Evolutionary conservation across 306 rosid genomes (phyloP), one percentile per base, ranked within the genome.

Genomic region (Chamaecrista fasciculata): DNA sequence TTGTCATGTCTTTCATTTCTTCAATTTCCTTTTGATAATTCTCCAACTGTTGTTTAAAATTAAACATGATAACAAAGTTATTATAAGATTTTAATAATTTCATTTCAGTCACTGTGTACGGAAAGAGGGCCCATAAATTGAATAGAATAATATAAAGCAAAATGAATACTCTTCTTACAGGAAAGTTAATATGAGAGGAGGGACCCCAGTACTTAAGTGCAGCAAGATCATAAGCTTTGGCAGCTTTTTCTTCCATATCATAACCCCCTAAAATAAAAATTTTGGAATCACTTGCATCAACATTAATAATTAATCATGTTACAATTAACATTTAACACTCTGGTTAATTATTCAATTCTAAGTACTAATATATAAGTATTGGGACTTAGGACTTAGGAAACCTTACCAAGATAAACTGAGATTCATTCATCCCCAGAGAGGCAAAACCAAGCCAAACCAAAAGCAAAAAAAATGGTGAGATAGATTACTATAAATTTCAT

Each of bases 181-280:
- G 89, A 82, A 87, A 89, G 80, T 92, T 92, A 67, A 89, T 85
- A 71, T 92, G 96, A 76, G 96, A 89, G 78, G 96, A 87, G 80
- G 96, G 91, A 55, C n/a, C n/a, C n/a, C n/a, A n/a, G n/a, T n/a
- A n/a, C n/a, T n/a, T n/a, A n/a, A n/a, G n/a, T n/a, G n/a, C 96
- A 8, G 97, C 97, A 58, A 82, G 89, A 85, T 92, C 97, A 79
- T 92, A 89, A 70, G 97, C 91, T 80, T 92, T 87, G 19, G 96
- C 96, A 69, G 96, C 97, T 82, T 92, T 92, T 69, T 87, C 92
- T 74, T 92, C 97, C 97, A 87, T 84, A 80, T 92, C 97, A 86
- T 92, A 89, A 64, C 97, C 97, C 66, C 97, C 97, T 92, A 76
- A 70, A 85, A 79, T 71, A 42, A 69, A 65, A 70, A 57, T 75